These are phyloP conservation scores for Phytophthora europaea DNA, from an alignment of 352 stramenopile genomes.

Conservation along the genomic window DNA sequence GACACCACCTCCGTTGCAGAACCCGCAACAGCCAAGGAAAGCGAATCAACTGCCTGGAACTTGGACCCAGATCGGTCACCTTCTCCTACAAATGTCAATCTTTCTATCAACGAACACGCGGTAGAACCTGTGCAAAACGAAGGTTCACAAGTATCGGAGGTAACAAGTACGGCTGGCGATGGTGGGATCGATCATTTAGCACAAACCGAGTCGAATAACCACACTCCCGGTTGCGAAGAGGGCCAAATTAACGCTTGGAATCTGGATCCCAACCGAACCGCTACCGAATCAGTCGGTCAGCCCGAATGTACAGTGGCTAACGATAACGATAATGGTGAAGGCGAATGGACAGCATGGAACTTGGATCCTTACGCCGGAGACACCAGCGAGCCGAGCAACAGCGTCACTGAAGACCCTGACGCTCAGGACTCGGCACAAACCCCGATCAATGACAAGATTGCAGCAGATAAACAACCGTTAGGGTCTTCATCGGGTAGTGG, in stretches of 20 bases:
- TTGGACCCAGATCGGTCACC: constrained; percentile 5
- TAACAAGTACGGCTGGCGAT: background rate
- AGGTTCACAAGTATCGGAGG: background rate
- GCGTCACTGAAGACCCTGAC: background rate
- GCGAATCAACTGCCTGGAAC: constrained; percentile 13
- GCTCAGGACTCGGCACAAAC: background rate
- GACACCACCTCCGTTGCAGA: background rate
- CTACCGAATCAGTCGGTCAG: background rate
- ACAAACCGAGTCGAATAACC: background rate
- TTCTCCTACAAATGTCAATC: background rate
- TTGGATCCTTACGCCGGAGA: constrained; percentile 26
- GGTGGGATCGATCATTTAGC: background rate
- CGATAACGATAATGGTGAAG: background rate
- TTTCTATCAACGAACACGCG: background rate
- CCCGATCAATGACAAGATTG: background rate
- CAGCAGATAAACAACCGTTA: background rate
- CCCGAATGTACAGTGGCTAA: background rate
- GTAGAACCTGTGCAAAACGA: background rate
- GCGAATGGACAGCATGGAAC: constrained; percentile 23
- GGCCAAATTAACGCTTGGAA: constrained; percentile 23
- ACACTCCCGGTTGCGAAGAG: background rate
- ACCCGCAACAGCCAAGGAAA: background rate
- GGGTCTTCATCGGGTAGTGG: background rate
- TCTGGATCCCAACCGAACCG: constrained; percentile 10
- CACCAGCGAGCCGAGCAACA: constrained; percentile 10